Percentiles rank a stretch among this genome's conserved stretches.
These are phyloP conservation scores for Lodderomyces orthopsilosis DNA, from an alignment of 1,139 yeast species.

Conservation along the genomic window DNA sequence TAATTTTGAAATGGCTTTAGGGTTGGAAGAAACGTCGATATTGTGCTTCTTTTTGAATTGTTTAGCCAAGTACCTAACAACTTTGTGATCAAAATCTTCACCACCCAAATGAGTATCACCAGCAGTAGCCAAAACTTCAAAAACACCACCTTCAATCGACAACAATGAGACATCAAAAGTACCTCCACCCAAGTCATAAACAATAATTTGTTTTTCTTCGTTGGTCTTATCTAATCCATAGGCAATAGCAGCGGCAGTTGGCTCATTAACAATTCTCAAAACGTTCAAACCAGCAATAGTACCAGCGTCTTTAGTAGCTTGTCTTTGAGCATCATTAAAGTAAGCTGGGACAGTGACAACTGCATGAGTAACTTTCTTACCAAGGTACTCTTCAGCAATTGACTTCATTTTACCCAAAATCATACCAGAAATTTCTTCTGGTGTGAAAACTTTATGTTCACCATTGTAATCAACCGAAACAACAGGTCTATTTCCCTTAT, in stretches of 20 bases:
- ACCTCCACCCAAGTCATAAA: slow-evolving; percentile 56
- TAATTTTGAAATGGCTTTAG: slow-evolving; percentile 82
- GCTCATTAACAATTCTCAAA: slow-evolving; percentile 93
- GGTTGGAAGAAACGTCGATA: slow-evolving; percentile 69
- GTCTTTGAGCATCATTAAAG: slow-evolving; percentile 98
- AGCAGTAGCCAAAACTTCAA: slow-evolving; percentile 52
- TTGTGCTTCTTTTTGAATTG: slow-evolving; percentile 85
- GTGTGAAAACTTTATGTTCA: slow-evolving; percentile 70
- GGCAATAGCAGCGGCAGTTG: slow-evolving; percentile 98
- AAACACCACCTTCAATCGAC: slow-evolving; percentile 52
- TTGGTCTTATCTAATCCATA: slow-evolving; percentile 87
- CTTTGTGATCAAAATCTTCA: slow-evolving; percentile 91
- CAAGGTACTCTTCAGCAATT: slow-evolving; percentile 89
- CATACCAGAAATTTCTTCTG: slow-evolving; percentile 93
- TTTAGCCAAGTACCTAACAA: slow-evolving; percentile 81
- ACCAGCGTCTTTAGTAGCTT: slow-evolving; percentile 98
- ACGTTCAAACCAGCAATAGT: slow-evolving; percentile 93
- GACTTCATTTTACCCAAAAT: slow-evolving; percentile 88
- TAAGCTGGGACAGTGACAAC: slow-evolving; percentile 97
- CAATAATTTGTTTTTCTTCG: slow-evolving; percentile 48
- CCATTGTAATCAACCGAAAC: slow-evolving; percentile 70
- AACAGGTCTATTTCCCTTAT: slow-evolving; percentile 75
- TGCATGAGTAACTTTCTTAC: slow-evolving; percentile 86
- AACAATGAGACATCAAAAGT: slow-evolving; percentile 52
- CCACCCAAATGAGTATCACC: slow-evolving; percentile 67